Base-by-base conservation (phyloP, 176 grass and related monocot species). In the Metroxylon sagu region DNA sequence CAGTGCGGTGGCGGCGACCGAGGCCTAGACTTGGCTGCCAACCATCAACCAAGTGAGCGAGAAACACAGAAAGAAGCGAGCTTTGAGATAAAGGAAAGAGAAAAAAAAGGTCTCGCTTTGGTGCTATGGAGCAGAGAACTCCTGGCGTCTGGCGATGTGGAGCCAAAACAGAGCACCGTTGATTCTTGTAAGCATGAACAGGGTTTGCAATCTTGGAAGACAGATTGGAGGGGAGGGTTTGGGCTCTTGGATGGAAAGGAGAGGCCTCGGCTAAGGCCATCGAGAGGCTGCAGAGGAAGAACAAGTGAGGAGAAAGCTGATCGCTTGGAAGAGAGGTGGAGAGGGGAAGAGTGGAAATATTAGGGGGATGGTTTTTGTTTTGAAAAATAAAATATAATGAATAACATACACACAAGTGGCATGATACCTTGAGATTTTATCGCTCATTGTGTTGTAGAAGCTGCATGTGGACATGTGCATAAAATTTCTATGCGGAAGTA, bases 71-170 rank as follows among this genome's bases (percentile, higher is more conserved):
- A 6, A 43, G 29, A 14, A 31, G 17, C 54, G 29, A 57, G 12
- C 53, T 5, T 5, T 0, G 16, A 27, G 39, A 5, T 27, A 53
- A 10, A 71, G 12, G 19, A 5, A 55, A 57, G 3, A 65, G 16
- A 23, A 23, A 48, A 23, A 12, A 23, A 14, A 15, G 14, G 18
- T 19, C 66, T 59, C 27, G 75, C 79, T 71, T 82, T 1, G 67
- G 52, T 2, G 86, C 75, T 54, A 91, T 78, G 54, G 92, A 91
- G 87, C 87, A 90, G 14, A 67, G 74, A 56, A 87, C 25, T 48
- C 66, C n/a, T 57, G 59, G 77, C 64, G 65, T 35, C 57, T 76
- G 59, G 48, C 62, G 57, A 56, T 29, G 29, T 14, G 26, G 15
- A 16, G 70, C 62, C 5, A 53, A 60, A 6, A 49, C 48, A 31